Conservation (phyloP, 345 rosid species). For the Aquilaria sinensis region DNA sequence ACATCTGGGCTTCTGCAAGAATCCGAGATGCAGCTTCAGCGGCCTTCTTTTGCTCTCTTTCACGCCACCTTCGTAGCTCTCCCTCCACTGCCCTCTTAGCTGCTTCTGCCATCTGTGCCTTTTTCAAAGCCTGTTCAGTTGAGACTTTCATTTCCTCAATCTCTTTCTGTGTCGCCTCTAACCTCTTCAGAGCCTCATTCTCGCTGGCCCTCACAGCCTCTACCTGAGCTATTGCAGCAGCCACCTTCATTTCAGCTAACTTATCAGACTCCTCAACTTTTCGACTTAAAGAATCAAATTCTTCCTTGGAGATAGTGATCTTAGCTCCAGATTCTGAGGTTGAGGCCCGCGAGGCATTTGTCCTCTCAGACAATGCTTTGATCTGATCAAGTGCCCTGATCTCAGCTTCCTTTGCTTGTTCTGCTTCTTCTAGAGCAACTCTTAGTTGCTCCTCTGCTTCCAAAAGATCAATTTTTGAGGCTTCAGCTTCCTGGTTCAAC, state of each 20-base stretch:
- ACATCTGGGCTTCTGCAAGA: conserved; percentile 59
- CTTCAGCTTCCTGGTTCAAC: conserved; percentile 64
- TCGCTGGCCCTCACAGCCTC: conserved; percentile 96
- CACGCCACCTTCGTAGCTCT: conserved; percentile 86
- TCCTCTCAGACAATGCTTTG: conserved; percentile 58
- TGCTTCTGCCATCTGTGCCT: conserved; percentile 94
- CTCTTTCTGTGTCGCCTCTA: conserved; percentile 65
- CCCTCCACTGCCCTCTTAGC: conserved; percentile 93
- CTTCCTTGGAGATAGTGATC: conserved; percentile 76
- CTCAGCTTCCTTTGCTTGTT: conserved; percentile 81
- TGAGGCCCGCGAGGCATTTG: conserved; percentile 68
- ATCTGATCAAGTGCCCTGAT: conserved; percentile 62
- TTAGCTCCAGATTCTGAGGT: conserved; percentile 74
- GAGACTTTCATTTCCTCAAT: conserved; percentile 68
- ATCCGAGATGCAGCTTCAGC: conserved; percentile 73
- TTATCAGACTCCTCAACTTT: conserved; percentile 71
- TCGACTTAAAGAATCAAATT: conserved; percentile 62
- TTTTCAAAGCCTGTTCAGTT: conserved; percentile 63
- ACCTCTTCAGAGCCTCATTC: conserved; percentile 71
- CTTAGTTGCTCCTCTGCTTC: conserved; percentile 68
- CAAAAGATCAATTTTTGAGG: conserved; percentile 44
- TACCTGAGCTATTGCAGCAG: conserved; percentile 92
- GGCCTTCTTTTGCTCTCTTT: conserved; percentile 85
- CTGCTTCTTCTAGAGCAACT: conserved; percentile 78
- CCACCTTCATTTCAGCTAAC: conserved; percentile 88